Evolutionary conservation across 1,284 basidiomycete species (phyloP), one percentile per base, ranked within the genome.

Genomic region (Vanrija humicola): DNA sequence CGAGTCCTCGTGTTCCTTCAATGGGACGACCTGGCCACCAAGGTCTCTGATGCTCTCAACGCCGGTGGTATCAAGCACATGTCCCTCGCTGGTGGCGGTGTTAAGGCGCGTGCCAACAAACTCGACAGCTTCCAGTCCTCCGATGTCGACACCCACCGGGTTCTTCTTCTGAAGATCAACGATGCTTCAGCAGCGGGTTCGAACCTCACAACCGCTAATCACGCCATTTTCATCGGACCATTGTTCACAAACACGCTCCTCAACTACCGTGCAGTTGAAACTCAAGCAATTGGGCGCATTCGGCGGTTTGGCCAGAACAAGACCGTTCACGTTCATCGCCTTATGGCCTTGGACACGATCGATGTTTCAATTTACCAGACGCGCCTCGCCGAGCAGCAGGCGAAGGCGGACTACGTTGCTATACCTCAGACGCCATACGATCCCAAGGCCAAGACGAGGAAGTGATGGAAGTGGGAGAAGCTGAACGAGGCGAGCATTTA

Each of bases 131-230:
- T 95, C 82, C 90, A 96, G 77, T 79, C 84, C 40, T 83, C 85
- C 62, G 78, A 82, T 52, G 84, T 86, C 21, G 57, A 55, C 23
- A 55, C 64, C 2, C 55, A 63, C 3, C 86, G 90, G 9, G 91
- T 96, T 2, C 80, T 97, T 29, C 80, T 97, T 52, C 79, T 97
- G 57, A 91, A 90, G 66, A 88, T 95, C 59, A 92, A 89, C 82
- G 91, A 95, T 74, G 90, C 95, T 70, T 91, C 88, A 57, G 92
- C 93, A 2, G 90, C 90, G 48, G 93, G 93, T 48, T 86, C 90
- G 9, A 97, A 97, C 72, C 77, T 97, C 67, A 96, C 93, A 1
- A 86, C 84, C 18, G 93, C 94, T 15, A 97, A 94, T 77, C 91
- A 95, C 67, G 93, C 90, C 38, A 88, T 97, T 70, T 97, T 97